Evolutionary conservation across 768 basidiomycete species (phyloP).

Genomic region (Panellus pusillus): DNA sequence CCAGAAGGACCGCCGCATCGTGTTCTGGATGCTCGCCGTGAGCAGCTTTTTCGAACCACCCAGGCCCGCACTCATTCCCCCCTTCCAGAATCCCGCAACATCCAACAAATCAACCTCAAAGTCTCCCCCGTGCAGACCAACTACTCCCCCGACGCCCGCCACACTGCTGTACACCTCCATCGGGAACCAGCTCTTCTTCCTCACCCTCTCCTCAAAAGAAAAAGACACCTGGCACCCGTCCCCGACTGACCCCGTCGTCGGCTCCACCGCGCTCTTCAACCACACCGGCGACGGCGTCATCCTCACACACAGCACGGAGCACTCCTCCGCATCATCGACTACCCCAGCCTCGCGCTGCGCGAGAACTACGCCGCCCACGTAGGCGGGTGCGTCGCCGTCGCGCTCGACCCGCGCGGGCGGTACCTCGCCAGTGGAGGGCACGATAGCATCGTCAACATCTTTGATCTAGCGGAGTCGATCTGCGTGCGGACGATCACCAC

Average conservation of each 20-base stretch:
- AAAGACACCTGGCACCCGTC: constrained; percentile 50
- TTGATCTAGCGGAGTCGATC: constrained; percentile 80
- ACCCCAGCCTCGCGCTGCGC: constrained; percentile 56
- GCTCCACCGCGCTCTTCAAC: constrained; percentile 74
- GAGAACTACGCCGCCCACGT: constrained; percentile 76
- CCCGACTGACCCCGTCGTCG: constrained; percentile 54
- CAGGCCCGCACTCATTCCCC: too few relatives aligned
- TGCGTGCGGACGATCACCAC: constrained; percentile 72
- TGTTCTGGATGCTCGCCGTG: constrained; percentile 86
- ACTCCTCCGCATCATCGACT: constrained; percentile 70
- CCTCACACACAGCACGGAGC: constrained; percentile 61
- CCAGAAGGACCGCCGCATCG: constrained; percentile 69
- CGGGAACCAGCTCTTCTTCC: constrained; percentile 59
- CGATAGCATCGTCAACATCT: constrained; percentile 82
- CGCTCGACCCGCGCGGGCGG: constrained; percentile 80
- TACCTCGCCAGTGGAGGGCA: constrained; percentile 80
- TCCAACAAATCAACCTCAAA: constrained; percentile 61
- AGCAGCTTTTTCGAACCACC: too few relatives aligned
- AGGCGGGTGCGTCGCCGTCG: constrained; percentile 75
- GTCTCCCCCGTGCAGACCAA: constrained; percentile 62
- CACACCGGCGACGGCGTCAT: constrained; percentile 73
- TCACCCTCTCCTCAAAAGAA: constrained; percentile 54
- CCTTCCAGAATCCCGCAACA: constrained; percentile 68
- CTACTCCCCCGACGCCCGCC: constrained; percentile 73
- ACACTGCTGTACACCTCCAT: constrained; percentile 63